Percentiles rank a stretch among this genome's conserved stretches.
Conservation (phyloP, 1,284 basidiomycete genomes). For the Malassezia dermatis region DNA sequence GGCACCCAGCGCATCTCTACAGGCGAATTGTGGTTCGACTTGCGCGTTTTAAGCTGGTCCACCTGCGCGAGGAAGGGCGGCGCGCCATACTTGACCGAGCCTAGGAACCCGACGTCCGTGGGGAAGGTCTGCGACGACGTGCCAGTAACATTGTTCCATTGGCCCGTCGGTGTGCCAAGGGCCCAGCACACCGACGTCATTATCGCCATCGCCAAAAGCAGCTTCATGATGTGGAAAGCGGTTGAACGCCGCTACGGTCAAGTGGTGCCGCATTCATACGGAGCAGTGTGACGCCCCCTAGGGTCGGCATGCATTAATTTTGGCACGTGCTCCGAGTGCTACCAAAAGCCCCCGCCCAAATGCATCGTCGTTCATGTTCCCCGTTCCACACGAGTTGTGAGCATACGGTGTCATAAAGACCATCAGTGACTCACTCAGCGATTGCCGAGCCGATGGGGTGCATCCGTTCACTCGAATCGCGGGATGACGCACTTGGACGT, state of each 20-base stretch:
- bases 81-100: constrained; percentile 19
- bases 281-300: background rate
- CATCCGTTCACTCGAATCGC: too few relatives aligned
- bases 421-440: too few relatives aligned
- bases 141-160: constrained; percentile 4
- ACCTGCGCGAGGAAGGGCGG: constrained; percentile 31
- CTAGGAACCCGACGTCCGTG: constrained; percentile 35
- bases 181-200: background rate
- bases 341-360: too few relatives aligned
- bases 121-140: constrained; percentile 25
- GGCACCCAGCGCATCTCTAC: constrained; percentile 26
- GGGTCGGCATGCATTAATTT: background rate
- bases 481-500: too few relatives aligned
- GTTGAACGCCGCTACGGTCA: background rate
- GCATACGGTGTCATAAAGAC: too few relatives aligned
- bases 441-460: too few relatives aligned
- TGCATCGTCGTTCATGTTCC: too few relatives aligned
- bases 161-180: background rate
- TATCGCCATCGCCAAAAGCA: background rate
- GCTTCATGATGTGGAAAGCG: background rate
- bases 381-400: too few relatives aligned
- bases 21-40: background rate
- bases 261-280: background rate
- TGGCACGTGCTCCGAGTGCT: background rate
- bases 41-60: constrained; percentile 21